Percentiles rank a stretch among this genome's conserved stretches.
Conservation (phyloP, 306 rosid genomes). For the Clitoria ternatea region DNA sequence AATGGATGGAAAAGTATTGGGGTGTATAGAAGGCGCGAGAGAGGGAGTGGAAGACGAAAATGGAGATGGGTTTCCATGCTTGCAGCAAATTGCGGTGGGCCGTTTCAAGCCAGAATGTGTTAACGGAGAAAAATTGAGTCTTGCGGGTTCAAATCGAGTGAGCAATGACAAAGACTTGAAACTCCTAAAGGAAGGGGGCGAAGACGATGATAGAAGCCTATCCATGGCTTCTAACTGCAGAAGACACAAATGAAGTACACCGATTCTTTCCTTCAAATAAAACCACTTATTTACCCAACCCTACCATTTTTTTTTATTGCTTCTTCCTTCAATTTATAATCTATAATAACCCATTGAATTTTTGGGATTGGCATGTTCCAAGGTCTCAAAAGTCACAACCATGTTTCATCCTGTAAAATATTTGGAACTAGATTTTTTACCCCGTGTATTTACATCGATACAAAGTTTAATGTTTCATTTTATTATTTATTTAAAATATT, state of each 20-base stretch:
- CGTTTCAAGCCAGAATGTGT: slow-evolving; percentile 24
- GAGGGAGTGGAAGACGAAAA: slow-evolving; percentile 25
- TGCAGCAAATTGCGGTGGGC: slow-evolving; percentile 33
- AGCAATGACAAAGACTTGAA: slow-evolving; percentile 27
- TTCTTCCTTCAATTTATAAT: background rate
- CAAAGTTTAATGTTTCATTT: too few species aligned
- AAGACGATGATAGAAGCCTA: slow-evolving; percentile 74
- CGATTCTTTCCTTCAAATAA: slow-evolving; percentile 11
- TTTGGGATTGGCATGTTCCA: too few species aligned
- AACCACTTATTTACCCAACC: slow-evolving; percentile 8
- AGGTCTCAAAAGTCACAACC: too few species aligned
- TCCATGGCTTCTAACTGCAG: slow-evolving; percentile 59
- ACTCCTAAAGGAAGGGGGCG: slow-evolving; percentile 40
- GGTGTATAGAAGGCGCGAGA: slow-evolving; percentile 26
- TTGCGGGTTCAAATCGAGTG: slow-evolving; percentile 34
- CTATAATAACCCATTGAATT: background rate
- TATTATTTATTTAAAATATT: too few species aligned
- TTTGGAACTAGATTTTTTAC: too few species aligned
- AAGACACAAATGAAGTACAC: slow-evolving; percentile 2
- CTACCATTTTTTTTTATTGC: background rate
- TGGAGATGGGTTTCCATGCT: slow-evolving; percentile 33
- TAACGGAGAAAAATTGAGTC: slow-evolving; percentile 32
- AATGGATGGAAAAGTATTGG: slow-evolving; percentile 1
- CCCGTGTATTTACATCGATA: too few species aligned
- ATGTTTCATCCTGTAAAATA: too few species aligned